A percentile compares a stretch with the other conserved stretches of the same genome.
Conservation (phyloP, 2,329 filamentous ascomycete species). For the Huntiella omanensis region DNA sequence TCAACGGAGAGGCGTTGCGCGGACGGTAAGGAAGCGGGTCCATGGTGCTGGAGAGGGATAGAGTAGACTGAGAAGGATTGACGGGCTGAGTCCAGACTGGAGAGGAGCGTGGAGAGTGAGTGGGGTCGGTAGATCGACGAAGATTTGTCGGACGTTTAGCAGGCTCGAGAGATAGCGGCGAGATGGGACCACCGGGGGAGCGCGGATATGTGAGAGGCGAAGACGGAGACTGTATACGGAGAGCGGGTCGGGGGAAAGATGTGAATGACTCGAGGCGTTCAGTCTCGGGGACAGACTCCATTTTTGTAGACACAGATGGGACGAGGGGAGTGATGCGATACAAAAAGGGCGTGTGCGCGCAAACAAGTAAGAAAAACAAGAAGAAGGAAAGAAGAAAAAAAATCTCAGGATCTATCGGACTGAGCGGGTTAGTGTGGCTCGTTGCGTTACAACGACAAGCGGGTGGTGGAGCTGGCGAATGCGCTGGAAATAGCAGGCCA, state of each 20-base stretch:
- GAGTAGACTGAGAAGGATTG: constrained; percentile 14
- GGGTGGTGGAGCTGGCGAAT: neutral
- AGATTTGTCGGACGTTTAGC: constrained; percentile 31
- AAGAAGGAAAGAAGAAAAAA: neutral
- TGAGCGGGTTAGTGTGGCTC: no score
- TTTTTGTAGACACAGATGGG: constrained; percentile 17
- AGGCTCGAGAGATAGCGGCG: constrained; percentile 23
- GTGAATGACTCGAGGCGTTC: constrained; percentile 50
- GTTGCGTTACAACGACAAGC: no score
- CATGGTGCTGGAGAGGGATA: constrained; percentile 16
- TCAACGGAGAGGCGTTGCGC: constrained; percentile 42
- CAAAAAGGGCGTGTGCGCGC: neutral
- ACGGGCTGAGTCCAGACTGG: constrained; percentile 13
- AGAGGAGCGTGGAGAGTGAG: constrained; percentile 32
- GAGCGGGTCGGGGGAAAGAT: constrained; percentile 34
- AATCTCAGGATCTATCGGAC: neutral
- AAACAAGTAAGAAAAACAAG: neutral
- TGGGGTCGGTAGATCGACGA: constrained; percentile 41
- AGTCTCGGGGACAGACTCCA: constrained; percentile 51
- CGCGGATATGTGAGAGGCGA: constrained; percentile 13
- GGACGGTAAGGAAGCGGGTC: constrained; percentile 30
- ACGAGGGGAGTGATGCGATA: neutral
- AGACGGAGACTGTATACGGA: constrained; percentile 26
- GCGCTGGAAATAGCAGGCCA: neutral
- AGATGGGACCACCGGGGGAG: constrained; percentile 6